A percentile compares a stretch with the other conserved stretches of the same genome.
These are phyloP conservation scores for Vitis amurensis DNA, from an alignment of 164 flowering plant species.

Conservation along the genomic window DNA sequence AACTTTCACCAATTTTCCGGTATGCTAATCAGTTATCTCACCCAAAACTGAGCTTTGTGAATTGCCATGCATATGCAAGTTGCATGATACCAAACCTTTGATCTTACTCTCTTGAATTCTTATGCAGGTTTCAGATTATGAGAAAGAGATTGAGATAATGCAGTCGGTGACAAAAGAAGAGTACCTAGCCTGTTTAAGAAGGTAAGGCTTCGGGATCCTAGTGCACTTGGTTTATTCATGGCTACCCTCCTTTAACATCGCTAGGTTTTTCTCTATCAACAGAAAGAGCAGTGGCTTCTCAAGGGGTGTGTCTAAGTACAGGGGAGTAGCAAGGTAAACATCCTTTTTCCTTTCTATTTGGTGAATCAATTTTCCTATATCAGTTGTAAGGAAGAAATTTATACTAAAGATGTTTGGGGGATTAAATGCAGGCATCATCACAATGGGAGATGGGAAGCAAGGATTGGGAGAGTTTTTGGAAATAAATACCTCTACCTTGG, in stretches of 20 bases:
- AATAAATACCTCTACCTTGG: slow-evolving; percentile 67
- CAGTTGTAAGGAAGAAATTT: not conserved
- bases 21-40: not conserved
- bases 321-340: slow-evolving; percentile 54
- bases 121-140: slow-evolving; percentile 45
- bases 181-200: slow-evolving; percentile 56
- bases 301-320: slow-evolving; percentile 56
- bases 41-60: not conserved
- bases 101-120: not conserved
- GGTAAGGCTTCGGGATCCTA: slow-evolving; percentile 20
- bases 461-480: slow-evolving; percentile 72
- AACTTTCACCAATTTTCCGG: slow-evolving; percentile 41
- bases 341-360: not conserved
- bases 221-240: not conserved
- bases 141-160: slow-evolving; percentile 52
- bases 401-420: not conserved
- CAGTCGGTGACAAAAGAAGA: slow-evolving; percentile 54
- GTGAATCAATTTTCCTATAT: too few species aligned
- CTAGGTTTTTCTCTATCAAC: not conserved
- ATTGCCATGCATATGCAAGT: not conserved
- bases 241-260: not conserved
- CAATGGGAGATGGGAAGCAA: slow-evolving; percentile 82
- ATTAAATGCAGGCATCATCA: slow-evolving; percentile 52
- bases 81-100: not conserved
- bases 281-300: slow-evolving; percentile 65